Conservation (phyloP, 1,284 basidiomycete species). For the Leccinum angustisporum region DNA sequence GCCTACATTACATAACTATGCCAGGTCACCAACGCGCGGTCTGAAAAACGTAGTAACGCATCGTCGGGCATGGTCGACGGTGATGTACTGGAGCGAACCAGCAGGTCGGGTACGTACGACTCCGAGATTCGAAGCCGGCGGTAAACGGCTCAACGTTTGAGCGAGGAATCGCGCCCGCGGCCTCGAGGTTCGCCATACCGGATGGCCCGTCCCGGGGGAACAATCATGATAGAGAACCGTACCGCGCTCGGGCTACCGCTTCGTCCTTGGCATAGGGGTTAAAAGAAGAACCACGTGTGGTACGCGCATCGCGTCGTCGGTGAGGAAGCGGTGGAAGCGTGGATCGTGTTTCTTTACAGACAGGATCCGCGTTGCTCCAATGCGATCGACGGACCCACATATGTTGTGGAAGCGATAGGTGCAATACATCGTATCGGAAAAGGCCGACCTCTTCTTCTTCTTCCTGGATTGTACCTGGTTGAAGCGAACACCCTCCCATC, state of each 20-base stretch:
- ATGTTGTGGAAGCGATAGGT: too few species aligned
- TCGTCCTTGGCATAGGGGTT: background rate
- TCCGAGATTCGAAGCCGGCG: background rate
- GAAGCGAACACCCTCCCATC: background rate
- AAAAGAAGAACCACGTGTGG: background rate
- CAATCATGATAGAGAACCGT: background rate
- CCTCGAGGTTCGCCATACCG: background rate
- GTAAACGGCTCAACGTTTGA: background rate
- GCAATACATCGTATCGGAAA: background rate
- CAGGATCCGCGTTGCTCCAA: background rate
- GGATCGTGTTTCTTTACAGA: background rate
- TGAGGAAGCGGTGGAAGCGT: background rate
- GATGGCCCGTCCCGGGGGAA: background rate
- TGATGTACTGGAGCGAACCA: background rate
- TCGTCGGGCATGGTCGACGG: too few species aligned
- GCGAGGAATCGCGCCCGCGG: background rate
- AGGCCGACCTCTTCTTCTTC: background rate
- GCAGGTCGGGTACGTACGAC: background rate
- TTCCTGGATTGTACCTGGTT: background rate
- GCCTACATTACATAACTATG: background rate
- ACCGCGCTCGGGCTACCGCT: background rate
- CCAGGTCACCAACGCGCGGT: background rate
- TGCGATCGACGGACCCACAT: background rate
- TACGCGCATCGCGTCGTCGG: background rate
- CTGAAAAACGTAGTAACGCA: background rate